Conservation (phyloP, 441 rosid genomes). For the Mallotus repandus region DNA sequence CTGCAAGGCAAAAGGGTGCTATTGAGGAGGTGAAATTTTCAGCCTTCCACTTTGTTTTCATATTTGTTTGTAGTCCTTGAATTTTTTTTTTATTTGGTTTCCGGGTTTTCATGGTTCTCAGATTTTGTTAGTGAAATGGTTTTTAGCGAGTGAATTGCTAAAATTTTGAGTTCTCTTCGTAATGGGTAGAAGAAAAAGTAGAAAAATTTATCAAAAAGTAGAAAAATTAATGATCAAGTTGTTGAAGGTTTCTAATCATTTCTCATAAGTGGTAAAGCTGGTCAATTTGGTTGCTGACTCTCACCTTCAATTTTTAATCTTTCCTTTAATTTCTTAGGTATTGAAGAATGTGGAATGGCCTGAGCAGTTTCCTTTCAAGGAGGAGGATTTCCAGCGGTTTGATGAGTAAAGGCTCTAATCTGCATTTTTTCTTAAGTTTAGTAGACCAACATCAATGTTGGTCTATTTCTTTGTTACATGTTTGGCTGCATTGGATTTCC, state of each 20-base stretch:
- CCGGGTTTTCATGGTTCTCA: constrained; percentile 19
- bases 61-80: background rate
- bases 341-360: constrained; percentile 85
- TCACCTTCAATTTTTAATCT: constrained; percentile 5
- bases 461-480: background rate
- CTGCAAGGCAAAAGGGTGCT: constrained; percentile 63
- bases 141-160: background rate
- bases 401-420: constrained; percentile 56
- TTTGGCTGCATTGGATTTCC: background rate
- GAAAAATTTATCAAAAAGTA: too few relatives aligned
- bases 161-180: background rate
- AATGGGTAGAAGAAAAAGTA: background rate
- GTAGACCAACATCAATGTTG: background rate
- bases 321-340: constrained; percentile 36
- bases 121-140: background rate
- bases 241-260: background rate
- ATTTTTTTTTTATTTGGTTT: constrained; percentile 10
- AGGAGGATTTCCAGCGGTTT: constrained; percentile 84
- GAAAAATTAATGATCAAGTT: background rate
- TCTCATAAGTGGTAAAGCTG: background rate
- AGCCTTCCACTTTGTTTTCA: background rate
- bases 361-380: constrained; percentile 82
- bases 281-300: background rate
- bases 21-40: constrained; percentile 59
- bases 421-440: constrained; percentile 1